Conservation (phyloP, 2,329 filamentous ascomycete species). For the Colletotrichum noveboracense region DNA sequence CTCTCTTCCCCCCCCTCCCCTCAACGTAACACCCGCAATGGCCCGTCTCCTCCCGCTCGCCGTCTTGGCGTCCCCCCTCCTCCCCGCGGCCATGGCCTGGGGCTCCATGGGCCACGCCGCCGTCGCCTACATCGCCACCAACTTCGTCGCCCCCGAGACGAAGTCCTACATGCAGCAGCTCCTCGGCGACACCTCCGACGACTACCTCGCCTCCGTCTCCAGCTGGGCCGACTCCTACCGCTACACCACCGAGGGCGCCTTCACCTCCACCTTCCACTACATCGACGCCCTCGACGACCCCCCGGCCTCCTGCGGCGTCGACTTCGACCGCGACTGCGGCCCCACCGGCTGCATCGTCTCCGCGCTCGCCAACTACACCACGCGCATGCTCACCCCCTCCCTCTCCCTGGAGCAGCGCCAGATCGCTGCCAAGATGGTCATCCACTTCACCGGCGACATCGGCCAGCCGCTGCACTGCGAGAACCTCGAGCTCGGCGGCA, state of each 20-base stretch:
- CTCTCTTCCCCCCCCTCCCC: neutral
- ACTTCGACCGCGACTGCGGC: constrained; percentile 24
- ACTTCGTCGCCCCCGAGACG: constrained; percentile 49
- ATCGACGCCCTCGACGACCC: constrained; percentile 23
- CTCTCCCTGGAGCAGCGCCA: constrained; percentile 30
- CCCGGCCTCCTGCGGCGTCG: constrained; percentile 18
- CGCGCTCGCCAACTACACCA: constrained; percentile 24
- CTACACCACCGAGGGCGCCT: constrained; percentile 23
- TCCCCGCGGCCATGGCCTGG: constrained; percentile 36
- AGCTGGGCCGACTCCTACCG: constrained; percentile 28
- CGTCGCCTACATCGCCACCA: constrained; percentile 57
- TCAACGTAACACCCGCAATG: constrained; percentile 25
- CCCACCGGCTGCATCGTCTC: constrained; percentile 21
- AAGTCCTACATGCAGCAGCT: constrained; percentile 18
- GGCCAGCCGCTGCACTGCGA: constrained; percentile 25
- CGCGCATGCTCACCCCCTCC: constrained; percentile 47
- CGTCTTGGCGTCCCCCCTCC: constrained; percentile 24
- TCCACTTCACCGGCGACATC: constrained; percentile 22
- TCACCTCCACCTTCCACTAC: constrained; percentile 23
- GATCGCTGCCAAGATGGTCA: constrained; percentile 25
- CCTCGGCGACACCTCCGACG: constrained; percentile 46
- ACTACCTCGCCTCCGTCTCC: constrained; percentile 54
- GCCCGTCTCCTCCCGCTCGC: constrained; percentile 24
- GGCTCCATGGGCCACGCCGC: constrained; percentile 55
- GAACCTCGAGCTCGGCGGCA: constrained; percentile 21